Percentiles rank a stretch among this genome's conserved stretches.
phyloP scores from a whole-genome alignment of 371 early-diverging fungal genomes.

The Fennellomyces sp. region DNA sequence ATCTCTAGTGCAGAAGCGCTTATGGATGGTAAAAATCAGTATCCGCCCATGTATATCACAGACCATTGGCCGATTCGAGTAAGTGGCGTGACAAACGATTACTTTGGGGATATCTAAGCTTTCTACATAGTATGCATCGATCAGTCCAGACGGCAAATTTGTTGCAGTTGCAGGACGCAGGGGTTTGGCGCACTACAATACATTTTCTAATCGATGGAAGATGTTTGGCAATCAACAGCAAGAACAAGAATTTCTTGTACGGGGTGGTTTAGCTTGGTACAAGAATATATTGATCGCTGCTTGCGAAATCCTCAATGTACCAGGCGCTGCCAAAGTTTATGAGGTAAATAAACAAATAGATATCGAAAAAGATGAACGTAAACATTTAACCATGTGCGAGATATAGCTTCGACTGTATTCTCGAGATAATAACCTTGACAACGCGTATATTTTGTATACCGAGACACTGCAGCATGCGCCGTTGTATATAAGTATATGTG shows the following conservation, averaged over 20 bases:
- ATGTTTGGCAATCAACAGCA: conserved; percentile 85
- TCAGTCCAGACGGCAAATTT: conserved; percentile 70
- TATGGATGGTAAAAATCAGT: conserved; percentile 32
- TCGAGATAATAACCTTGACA: conserved; percentile 79
- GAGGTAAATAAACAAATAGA: conserved; percentile 51
- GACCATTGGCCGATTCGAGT: conserved; percentile 87
- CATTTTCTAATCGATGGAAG: conserved; percentile 79
- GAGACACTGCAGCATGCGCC: conserved; percentile 50
- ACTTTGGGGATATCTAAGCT: neutral
- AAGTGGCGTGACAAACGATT: conserved; percentile 9
- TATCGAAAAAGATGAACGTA: neutral
- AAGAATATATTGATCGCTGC: conserved; percentile 71
- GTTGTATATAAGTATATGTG: conserved; percentile 60
- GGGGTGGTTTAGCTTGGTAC: conserved; percentile 83
- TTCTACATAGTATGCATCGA: conserved; percentile 56
- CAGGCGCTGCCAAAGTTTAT: conserved; percentile 33
- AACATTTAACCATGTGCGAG: neutral
- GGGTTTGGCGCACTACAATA: conserved; percentile 80
- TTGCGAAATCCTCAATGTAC: conserved; percentile 44
- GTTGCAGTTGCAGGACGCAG: conserved; percentile 83
- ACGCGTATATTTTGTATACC: conserved; percentile 55
- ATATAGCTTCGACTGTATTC: conserved; percentile 74
- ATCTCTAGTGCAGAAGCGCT: neutral
- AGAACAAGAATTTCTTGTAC: conserved; percentile 75
- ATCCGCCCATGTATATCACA: conserved; percentile 77